These are phyloP conservation scores for Mimosa pudica DNA, from an alignment of 306 rosid species.

Conservation along the genomic window DNA sequence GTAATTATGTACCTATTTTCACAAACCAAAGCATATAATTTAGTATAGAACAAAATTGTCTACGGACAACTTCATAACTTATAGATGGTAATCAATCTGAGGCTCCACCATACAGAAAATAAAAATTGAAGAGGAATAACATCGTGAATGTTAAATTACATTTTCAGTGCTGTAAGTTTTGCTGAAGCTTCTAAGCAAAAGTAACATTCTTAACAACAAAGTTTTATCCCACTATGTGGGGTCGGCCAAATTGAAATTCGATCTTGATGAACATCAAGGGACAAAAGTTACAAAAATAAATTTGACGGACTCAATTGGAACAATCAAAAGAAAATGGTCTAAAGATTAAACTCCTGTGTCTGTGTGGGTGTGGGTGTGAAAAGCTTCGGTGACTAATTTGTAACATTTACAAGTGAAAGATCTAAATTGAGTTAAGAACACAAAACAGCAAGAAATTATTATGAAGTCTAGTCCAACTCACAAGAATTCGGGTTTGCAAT, in stretches of 20 bases:
- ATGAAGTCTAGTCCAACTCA: slow-evolving; percentile 3
- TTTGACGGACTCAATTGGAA: slow-evolving; percentile 5
- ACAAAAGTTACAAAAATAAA: not conserved
- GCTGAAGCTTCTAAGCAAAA: not conserved
- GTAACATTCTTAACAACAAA: too few species aligned
- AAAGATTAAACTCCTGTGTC: not conserved
- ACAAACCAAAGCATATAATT: slow-evolving; percentile 7
- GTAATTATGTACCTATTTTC: slow-evolving; percentile 15
- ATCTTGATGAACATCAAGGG: not conserved
- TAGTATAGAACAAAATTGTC: slow-evolving; percentile 10
- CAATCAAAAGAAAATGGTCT: slow-evolving; percentile 8
- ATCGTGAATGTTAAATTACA: slow-evolving; percentile 12
- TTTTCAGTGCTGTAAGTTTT: not conserved
- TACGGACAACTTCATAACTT: slow-evolving; percentile 17
- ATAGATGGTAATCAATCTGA: slow-evolving; percentile 8
- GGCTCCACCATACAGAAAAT: slow-evolving; percentile 3
- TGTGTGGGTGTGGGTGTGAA: too few species aligned
- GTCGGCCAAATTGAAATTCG: not conserved
- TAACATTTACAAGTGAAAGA: slow-evolving; percentile 10
- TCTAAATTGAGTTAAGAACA: not conserved
- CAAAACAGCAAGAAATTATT: slow-evolving; percentile 4
- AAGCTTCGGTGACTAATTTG: not conserved
- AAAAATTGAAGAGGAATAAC: not conserved
- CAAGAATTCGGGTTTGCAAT: not conserved
- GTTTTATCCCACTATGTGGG: too few species aligned